Evolutionary conservation across 169 alveolate species (phyloP), one percentile per base, ranked within the genome.

Genomic region (Eimeria sp.): DNA sequence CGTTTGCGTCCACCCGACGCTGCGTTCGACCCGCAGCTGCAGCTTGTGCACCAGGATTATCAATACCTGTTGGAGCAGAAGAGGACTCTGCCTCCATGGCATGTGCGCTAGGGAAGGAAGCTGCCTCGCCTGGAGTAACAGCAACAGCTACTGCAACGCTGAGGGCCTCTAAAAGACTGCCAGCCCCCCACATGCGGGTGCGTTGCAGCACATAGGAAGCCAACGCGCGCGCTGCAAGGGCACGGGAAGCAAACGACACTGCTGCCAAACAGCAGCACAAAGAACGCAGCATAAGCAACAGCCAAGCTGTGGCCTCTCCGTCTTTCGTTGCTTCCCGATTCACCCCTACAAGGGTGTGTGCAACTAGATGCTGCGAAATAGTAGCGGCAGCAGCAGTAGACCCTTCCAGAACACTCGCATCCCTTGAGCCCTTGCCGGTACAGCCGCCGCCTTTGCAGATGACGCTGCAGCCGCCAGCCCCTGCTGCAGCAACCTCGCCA

Each of bases 211-310:
- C 72, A 9, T 51, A 82, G 49, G 90, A 82, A 45, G 90, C 90
- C 72, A 82, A 61, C 16, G 90, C 73, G 14, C 90, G 72, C 7
- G 90, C 90, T 51, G 90, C 90, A 2, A 82, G 70, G 90, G 90
- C 90, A 51, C 90, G 49, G 16, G 90, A 49, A 27, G 90, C 73
- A 30, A 82, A 82, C 5, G 90, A 51, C 14, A 30, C 90, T 13
- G 90, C 22, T 25, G 75, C 51, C 30, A 82, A 57, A 57, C 90
- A 82, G 90, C 90, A 82, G 70, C 90, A 82, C 51, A 82, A 27
- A 25, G 73, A 20, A 13, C 90, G 65, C 73, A 82, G 27, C 30
- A 82, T 47, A 16, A 82, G 54, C 72, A 49, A 51, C 72, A 82
- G 90, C 90, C 90, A 82, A 20, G 51, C 6, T 51, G 73, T 16